Evolutionary conservation across 2,329 filamentous ascomycete species (phyloP), one percentile per base, ranked within the genome.

Genomic region (Scolecobasidium constrictum): DNA sequence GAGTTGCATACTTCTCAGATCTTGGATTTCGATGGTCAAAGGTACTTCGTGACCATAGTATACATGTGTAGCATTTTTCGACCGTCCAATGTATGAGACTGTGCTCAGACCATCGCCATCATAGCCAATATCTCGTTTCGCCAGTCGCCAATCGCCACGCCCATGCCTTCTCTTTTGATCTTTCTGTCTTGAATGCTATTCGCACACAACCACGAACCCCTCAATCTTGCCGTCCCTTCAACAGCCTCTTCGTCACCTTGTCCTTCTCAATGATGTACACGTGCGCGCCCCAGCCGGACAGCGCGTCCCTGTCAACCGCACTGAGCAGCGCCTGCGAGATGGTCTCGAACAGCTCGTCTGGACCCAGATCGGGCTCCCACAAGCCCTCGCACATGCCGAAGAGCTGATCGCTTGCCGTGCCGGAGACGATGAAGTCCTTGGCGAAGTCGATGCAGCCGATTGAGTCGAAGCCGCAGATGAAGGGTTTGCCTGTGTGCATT

Each of bases 181-280:
- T n/a, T n/a, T n/a, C n/a, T n/a, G n/a, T n/a, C n/a, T n/a, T n/a
- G n/a, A n/a, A n/a, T n/a, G n/a, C n/a, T n/a, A n/a, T n/a, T n/a
- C n/a, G n/a, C n/a, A n/a, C n/a, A n/a, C n/a, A n/a, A n/a, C n/a
- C n/a, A n/a, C n/a, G 26, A 36, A 7, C 9, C 34, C 7, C 23
- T 62, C 65, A 72, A 47, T 96, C 90, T 71, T 96, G 90, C 72
- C 88, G 80, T 61, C 88, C 88, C 79, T 96, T 96, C 65, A 98
- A 73, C 79, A 98, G 78, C 64, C 92, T 77, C 82, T 96, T 95
- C 58, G 92, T 96, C 50, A 98, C 86, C 83, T 96, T 96, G 71
- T 94, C 88, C 77, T 98, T 98, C 74, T 96, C 92, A 64, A 98
- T 94, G 60, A 98, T 94, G 71, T 96, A 98, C 54, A 98, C 92